phyloP scores from a whole-genome alignment of 2,329 filamentous ascomycete genomes.

The Gnomoniopsis smithogilvyi region DNA sequence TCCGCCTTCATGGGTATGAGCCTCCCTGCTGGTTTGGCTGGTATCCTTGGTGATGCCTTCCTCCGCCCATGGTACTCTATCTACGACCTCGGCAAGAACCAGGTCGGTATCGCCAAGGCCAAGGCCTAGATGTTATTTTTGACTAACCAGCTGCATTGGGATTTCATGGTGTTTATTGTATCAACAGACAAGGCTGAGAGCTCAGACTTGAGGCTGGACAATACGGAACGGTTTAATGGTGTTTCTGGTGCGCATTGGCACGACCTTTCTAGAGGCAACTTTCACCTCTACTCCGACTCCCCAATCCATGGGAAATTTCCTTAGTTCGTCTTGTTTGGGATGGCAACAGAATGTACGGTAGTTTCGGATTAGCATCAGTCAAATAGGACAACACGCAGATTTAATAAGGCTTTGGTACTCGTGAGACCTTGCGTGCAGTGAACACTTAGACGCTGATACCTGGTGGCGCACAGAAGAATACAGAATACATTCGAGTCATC shows the following conservation, averaged over 20 bases:
- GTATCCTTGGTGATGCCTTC: slow-evolving; percentile 85
- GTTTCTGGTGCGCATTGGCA: slow-evolving; percentile 1
- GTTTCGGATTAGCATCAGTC: slow-evolving; percentile 8
- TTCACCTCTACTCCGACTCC: neutral
- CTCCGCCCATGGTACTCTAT: slow-evolving; percentile 89
- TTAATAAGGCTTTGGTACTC: neutral
- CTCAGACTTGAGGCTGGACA: neutral
- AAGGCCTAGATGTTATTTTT: slow-evolving; percentile 44
- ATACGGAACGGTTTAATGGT: neutral
- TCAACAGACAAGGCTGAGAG: slow-evolving; percentile 9
- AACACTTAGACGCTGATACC: too few species aligned
- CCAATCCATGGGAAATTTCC: slow-evolving; percentile 7
- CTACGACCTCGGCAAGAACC: slow-evolving; percentile 87
- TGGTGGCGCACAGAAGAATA: too few species aligned
- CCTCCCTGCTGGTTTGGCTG: slow-evolving; percentile 81
- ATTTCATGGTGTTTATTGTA: neutral
- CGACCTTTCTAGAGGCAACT: neutral
- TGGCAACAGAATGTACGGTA: slow-evolving; percentile 17
- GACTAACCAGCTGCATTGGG: neutral
- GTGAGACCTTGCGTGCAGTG: too few species aligned
- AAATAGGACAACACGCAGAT: neutral
- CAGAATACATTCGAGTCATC: neutral
- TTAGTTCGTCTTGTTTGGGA: slow-evolving; percentile 7
- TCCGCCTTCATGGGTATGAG: slow-evolving; percentile 98
- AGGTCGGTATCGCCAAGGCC: slow-evolving; percentile 84